Conservation (phyloP, 1,284 basidiomycete species). For the Golubevia sp. region DNA sequence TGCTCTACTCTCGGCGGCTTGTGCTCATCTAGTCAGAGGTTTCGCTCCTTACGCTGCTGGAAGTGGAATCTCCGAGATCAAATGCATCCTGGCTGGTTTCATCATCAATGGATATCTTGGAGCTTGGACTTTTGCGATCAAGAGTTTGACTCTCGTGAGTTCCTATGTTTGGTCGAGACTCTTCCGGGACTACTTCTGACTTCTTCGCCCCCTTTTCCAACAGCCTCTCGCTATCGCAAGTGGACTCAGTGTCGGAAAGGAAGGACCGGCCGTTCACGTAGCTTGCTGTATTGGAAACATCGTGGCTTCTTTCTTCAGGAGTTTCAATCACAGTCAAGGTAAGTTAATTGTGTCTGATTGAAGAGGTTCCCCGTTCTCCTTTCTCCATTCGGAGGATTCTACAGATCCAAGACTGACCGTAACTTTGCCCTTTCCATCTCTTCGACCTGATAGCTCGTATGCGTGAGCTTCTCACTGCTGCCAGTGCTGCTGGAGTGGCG, state of each 20-base stretch:
- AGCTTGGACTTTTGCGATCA: slow-evolving; percentile 84
- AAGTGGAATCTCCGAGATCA: slow-evolving; percentile 98
- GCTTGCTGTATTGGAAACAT: slow-evolving; percentile 91
- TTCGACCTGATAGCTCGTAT: slow-evolving; percentile 74
- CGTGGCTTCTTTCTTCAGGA: slow-evolving; percentile 78
- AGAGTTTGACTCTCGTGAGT: slow-evolving; percentile 76
- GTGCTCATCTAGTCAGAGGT: slow-evolving; percentile 82
- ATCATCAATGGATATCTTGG: slow-evolving; percentile 94
- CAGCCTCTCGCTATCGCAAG: slow-evolving; percentile 97
- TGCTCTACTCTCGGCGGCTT: slow-evolving; percentile 63
- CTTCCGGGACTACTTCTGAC: not conserved
- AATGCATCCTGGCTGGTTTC: slow-evolving; percentile 96
- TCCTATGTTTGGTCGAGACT: not conserved
- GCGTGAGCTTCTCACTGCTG: slow-evolving; percentile 91
- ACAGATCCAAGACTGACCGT: slow-evolving; percentile 6
- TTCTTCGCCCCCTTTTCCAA: not conserved
- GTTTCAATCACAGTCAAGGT: slow-evolving; percentile 87
- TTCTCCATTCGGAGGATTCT: not conserved
- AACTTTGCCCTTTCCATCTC: slow-evolving; percentile 15
- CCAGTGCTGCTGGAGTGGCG: slow-evolving; percentile 94
- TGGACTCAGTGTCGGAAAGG: slow-evolving; percentile 95
- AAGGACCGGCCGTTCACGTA: slow-evolving; percentile 97
- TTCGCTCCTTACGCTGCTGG: slow-evolving; percentile 95
- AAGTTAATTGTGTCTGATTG: slow-evolving; percentile 39
- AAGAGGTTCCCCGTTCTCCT: not conserved